Evolutionary conservation across 495 filamentous ascomycete genomes (phyloP), one percentile per base, ranked within the genome.

Genomic region (Penicillium egyptiacum): DNA sequence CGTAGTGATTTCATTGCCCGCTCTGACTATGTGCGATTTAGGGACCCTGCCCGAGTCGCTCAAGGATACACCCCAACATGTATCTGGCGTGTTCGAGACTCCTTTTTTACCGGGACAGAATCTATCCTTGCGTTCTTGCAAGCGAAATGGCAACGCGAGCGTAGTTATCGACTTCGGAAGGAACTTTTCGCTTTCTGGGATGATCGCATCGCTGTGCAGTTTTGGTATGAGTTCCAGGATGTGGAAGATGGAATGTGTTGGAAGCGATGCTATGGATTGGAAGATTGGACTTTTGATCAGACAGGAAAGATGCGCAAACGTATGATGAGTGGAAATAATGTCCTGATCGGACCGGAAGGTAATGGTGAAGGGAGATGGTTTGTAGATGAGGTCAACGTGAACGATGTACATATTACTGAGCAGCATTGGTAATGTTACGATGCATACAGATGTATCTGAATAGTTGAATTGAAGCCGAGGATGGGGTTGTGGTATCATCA

Each of bases 151-250:
- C 70, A 78, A 37, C 78, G 77, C 17, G 91, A 96, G 70, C 70
- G 82, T 26, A 85, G 77, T 30, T 96, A 96, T 63, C 77, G 83
- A 2, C 81, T 96, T 39, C 83, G 91, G 51, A 96, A 96, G 71
- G 92, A 97, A 66, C 79, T 97, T 8, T 96, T 96, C 73, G 81
- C 89, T 11, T 83, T 70, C 44, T 54, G 53, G 14, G 75, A 74
- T 42, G 63, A 76, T 51, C 70, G 67, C 16, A 95, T 93, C 62
- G 90, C 89, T 1, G 90, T 94, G 40, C 88, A 95, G 71, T 96
- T 96, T 70, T 96, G 91, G 91, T 96, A 96, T 58, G 91, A 96
- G 70, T 96, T 83, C 72, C 81, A 85, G 52, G 90, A 96, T 64
- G 72, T 69, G 6, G 57, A 79, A 1, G 87, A 90, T 57, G 70